These are phyloP conservation scores for Trichoderma sp. DNA, from an alignment of 2,329 filamentous ascomycete genomes.

Conservation along the genomic window DNA sequence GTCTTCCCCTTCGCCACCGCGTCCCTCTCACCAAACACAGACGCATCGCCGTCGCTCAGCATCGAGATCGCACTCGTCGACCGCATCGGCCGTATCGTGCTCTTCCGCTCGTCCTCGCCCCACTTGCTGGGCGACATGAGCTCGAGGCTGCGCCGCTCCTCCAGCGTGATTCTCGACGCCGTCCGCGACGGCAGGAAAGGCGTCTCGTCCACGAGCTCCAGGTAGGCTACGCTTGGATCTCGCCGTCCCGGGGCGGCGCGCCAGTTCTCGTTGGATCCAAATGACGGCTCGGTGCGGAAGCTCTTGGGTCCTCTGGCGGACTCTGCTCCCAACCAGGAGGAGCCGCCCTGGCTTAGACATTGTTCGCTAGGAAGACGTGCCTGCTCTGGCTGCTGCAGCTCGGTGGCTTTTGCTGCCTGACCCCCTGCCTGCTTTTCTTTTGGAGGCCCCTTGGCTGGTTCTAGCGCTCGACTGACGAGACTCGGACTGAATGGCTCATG, in stretches of 20 bases:
- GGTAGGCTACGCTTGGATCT: constrained; percentile 40
- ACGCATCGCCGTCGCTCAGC: constrained; percentile 20
- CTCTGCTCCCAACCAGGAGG: constrained; percentile 35
- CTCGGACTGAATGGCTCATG: constrained; percentile 24
- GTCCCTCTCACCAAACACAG: constrained; percentile 30
- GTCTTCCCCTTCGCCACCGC: constrained; percentile 9
- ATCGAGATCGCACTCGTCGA: constrained; percentile 22
- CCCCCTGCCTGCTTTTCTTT: constrained; percentile 32
- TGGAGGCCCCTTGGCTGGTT: constrained; percentile 24
- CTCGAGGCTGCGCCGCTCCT: constrained; percentile 27
- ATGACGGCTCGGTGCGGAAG: constrained; percentile 38
- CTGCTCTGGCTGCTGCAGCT: constrained; percentile 35
- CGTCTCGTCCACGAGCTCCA: constrained; percentile 40
- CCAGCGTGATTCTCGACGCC: constrained; percentile 31
- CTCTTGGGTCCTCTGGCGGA: constrained; percentile 33
- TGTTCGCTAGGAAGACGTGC: constrained; percentile 33
- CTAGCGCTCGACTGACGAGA: constrained; percentile 27
- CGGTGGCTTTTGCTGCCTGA: constrained; percentile 34
- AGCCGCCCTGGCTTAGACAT: constrained; percentile 25
- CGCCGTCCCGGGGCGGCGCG: constrained; percentile 35
- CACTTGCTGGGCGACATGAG: constrained; percentile 28
- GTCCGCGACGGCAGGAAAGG: constrained; percentile 46
- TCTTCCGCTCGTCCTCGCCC: constrained; percentile 23
- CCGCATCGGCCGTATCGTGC: constrained; percentile 24
- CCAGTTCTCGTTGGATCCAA: constrained; percentile 46